phyloP scores from a whole-genome alignment of 2,329 filamentous ascomycete genomes.

The Dothistroma pini region DNA sequence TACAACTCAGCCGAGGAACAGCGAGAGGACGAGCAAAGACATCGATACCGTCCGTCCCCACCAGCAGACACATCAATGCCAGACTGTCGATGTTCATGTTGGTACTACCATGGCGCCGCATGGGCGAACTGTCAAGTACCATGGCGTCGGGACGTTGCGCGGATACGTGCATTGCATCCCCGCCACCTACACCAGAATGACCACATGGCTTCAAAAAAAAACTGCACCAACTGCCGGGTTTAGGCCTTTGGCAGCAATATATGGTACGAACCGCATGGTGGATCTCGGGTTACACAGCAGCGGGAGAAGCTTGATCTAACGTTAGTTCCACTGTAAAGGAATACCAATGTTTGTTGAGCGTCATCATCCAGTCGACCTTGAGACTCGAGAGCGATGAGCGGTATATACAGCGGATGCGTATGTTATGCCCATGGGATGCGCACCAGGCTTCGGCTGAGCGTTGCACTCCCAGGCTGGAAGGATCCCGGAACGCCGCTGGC shows the following conservation, averaged over 20 bases:
- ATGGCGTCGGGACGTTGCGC: not conserved
- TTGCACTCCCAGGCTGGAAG: not conserved
- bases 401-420: not conserved
- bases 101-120: not conserved
- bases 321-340: not conserved
- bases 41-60: not conserved
- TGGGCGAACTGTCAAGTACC: not conserved
- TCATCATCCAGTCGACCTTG: not conserved
- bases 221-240: not conserved
- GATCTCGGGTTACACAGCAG: slow-evolving; percentile 6
- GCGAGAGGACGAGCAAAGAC: not conserved
- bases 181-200: not conserved
- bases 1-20: not conserved
- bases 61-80: not conserved
- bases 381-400: not conserved
- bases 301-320: slow-evolving; percentile 5
- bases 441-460: no score
- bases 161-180: slow-evolving; percentile 6
- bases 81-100: not conserved
- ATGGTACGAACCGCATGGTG: slow-evolving; percentile 3
- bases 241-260: not conserved
- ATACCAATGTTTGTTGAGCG: not conserved
- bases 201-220: not conserved
- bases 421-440: no score
- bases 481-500: not conserved